phyloP scores from a whole-genome alignment of 208 protist species.

The Kentomonas sorsogonicus region DNA sequence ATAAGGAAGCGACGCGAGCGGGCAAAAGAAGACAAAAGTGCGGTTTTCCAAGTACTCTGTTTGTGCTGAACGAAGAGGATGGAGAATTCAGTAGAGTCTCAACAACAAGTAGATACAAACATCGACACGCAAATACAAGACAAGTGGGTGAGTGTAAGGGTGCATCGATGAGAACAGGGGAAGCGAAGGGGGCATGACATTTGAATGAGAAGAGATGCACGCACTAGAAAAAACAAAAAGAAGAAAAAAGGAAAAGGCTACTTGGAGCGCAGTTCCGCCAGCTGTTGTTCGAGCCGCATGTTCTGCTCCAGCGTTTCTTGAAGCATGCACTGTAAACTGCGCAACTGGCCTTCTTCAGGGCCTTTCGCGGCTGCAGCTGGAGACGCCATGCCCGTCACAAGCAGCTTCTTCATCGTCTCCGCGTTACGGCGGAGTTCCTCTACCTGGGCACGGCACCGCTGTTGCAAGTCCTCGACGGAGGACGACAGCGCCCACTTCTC shows the following conservation, averaged over 20 bases:
- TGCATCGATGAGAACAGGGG: too few species aligned
- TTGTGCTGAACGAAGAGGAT: too few species aligned
- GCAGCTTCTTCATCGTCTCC: conserved; percentile 29
- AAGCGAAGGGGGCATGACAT: too few species aligned
- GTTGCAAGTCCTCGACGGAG: conserved; percentile 38
- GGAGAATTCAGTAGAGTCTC: too few species aligned
- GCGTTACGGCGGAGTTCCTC: conserved; percentile 26
- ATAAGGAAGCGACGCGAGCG: too few species aligned
- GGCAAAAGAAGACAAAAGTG: too few species aligned
- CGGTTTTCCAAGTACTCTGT: too few species aligned
- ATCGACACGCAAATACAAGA: too few species aligned
- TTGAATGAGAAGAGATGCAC: background rate
- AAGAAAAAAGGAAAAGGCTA: conserved; percentile 15
- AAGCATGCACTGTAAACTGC: conserved; percentile 52
- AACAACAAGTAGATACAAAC: too few species aligned
- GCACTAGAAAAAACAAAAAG: background rate
- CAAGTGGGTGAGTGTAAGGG: too few species aligned
- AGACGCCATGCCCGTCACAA: conserved; percentile 13
- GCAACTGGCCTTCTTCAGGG: conserved; percentile 28
- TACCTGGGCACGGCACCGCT: conserved; percentile 25
- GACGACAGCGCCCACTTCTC: conserved; percentile 45
- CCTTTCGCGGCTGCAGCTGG: conserved; percentile 17
- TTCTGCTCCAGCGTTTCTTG: conserved; percentile 61
- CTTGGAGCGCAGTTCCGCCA: conserved; percentile 20
- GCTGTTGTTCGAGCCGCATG: conserved; percentile 38